Percentiles rank a stretch among this genome's conserved stretches.
Conservation (phyloP, 352 stramenopile genomes). For the Pythium scleroteichum region DNA sequence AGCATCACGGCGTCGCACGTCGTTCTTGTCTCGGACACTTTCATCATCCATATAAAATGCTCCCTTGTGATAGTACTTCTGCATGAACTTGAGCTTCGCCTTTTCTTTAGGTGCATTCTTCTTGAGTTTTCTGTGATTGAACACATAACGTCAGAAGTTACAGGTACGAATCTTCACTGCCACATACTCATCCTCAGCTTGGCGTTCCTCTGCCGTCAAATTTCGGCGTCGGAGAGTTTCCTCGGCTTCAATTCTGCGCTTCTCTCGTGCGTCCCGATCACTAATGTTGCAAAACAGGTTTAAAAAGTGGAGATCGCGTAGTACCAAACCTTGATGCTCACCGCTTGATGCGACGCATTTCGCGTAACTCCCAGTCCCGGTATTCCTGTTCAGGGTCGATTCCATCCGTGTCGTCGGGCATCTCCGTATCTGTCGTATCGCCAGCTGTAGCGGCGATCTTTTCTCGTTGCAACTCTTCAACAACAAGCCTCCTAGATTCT, state of each 20-base stretch:
- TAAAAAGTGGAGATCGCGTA: not conserved
- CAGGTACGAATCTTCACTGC: not conserved
- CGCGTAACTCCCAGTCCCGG: slow-evolving; percentile 92
- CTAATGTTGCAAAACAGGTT: slow-evolving; percentile 27
- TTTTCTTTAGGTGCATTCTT: slow-evolving; percentile 82
- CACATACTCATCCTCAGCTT: slow-evolving; percentile 88
- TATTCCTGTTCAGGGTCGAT: slow-evolving; percentile 91
- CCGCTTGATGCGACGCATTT: slow-evolving; percentile 92
- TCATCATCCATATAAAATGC: slow-evolving; percentile 97
- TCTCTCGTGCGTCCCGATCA: slow-evolving; percentile 82
- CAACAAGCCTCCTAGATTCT: slow-evolving; percentile 75
- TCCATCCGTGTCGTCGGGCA: slow-evolving; percentile 89
- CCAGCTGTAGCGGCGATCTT: slow-evolving; percentile 45
- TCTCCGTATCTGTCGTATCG: slow-evolving; percentile 77
- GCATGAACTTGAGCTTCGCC: slow-evolving; percentile 93
- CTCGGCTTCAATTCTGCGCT: slow-evolving; percentile 76
- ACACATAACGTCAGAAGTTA: not conserved
- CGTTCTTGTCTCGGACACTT: slow-evolving; percentile 85
- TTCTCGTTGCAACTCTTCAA: slow-evolving; percentile 72
- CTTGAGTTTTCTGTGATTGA: slow-evolving; percentile 64
- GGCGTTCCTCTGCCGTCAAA: slow-evolving; percentile 96
- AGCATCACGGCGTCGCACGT: slow-evolving; percentile 92
- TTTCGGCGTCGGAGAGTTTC: slow-evolving; percentile 89
- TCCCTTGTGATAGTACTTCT: slow-evolving; percentile 99
- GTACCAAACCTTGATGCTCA: slow-evolving; percentile 15